phyloP scores from a whole-genome alignment of 2,329 filamentous ascomycete species.

The Thelonectria rubi region DNA sequence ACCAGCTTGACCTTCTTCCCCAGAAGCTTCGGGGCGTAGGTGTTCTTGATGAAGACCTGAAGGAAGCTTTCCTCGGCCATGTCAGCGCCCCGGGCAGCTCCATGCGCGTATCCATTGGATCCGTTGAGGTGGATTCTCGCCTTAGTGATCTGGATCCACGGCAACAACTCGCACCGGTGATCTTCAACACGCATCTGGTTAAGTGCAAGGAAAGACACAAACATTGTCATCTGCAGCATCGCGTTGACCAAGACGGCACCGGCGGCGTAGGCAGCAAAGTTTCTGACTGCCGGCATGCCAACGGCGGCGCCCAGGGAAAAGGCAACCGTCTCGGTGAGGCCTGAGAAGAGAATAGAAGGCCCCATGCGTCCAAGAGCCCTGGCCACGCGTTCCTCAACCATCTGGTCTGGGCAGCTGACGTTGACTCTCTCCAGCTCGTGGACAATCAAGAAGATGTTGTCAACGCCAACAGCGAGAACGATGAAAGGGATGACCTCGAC shows the following conservation, averaged over 20 bases:
- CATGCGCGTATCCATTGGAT: conserved; percentile 63
- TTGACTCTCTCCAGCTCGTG: conserved; percentile 98
- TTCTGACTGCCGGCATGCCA: conserved; percentile 96
- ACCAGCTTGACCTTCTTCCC: conserved; percentile 80
- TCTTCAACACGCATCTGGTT: conserved; percentile 93
- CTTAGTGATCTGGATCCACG: conserved; percentile 83
- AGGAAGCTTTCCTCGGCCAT: conserved; percentile 84
- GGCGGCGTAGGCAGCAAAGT: conserved; percentile 96
- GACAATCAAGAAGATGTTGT: conserved; percentile 98
- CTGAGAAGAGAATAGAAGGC: conserved; percentile 93
- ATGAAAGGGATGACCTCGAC: conserved; percentile 98
- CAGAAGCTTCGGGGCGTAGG: conserved; percentile 84
- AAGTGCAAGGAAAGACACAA: conserved; percentile 87
- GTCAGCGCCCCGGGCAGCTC: conserved; percentile 70
- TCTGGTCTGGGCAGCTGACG: conserved; percentile 86
- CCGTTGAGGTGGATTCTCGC: conserved; percentile 72
- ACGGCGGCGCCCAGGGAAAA: conserved; percentile 94
- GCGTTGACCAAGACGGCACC: conserved; percentile 98
- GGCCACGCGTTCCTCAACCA: conserved; percentile 85
- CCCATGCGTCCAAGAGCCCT: conserved; percentile 95
- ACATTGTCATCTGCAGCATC: conserved; percentile 96
- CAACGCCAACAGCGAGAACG: conserved; percentile 93
- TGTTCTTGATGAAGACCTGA: conserved; percentile 88
- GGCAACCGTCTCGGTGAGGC: conserved; percentile 91
- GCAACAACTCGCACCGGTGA: conserved; percentile 89